Evolutionary conservation across 1,139 yeast species (phyloP).

Genomic region (Suhomyces bokatorum): DNA sequence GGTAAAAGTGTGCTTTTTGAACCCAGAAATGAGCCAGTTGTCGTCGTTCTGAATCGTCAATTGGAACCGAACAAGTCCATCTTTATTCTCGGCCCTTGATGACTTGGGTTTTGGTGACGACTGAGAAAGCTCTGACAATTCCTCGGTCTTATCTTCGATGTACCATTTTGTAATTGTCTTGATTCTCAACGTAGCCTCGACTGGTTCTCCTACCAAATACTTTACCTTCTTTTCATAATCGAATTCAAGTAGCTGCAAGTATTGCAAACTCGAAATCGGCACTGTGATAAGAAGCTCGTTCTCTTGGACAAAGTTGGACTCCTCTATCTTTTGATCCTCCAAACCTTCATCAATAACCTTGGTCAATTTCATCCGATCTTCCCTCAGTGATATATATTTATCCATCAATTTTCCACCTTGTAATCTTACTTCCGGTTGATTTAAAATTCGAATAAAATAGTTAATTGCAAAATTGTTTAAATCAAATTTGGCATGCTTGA

Average conservation of each 20-base stretch:
- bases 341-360: conserved; percentile 16
- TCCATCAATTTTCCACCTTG: conserved; percentile 17
- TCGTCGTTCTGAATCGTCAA: conserved; percentile 38
- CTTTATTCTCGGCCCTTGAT: neutral
- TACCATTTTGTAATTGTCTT: conserved; percentile 50
- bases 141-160: conserved; percentile 15
- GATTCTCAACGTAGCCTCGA: conserved; percentile 44
- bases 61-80: conserved; percentile 23
- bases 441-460: conserved; percentile 24
- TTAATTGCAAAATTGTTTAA: conserved; percentile 40
- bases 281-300: conserved; percentile 44
- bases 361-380: conserved; percentile 18
- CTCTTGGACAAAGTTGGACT: neutral
- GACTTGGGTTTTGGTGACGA: conserved; percentile 23
- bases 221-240: conserved; percentile 38
- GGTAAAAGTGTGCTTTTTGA: conserved; percentile 49
- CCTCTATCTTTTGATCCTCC: conserved; percentile 7
- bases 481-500: conserved; percentile 33
- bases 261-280: conserved; percentile 51
- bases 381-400: conserved; percentile 17
- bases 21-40: conserved; percentile 73
- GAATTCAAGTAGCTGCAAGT: conserved; percentile 52
- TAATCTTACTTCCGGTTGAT: conserved; percentile 18
- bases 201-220: conserved; percentile 65
- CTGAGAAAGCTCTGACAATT: conserved; percentile 26